Evolutionary conservation across 2,329 filamentous ascomycete genomes (phyloP).

Genomic region (Pestalotiopsis sp.): DNA sequence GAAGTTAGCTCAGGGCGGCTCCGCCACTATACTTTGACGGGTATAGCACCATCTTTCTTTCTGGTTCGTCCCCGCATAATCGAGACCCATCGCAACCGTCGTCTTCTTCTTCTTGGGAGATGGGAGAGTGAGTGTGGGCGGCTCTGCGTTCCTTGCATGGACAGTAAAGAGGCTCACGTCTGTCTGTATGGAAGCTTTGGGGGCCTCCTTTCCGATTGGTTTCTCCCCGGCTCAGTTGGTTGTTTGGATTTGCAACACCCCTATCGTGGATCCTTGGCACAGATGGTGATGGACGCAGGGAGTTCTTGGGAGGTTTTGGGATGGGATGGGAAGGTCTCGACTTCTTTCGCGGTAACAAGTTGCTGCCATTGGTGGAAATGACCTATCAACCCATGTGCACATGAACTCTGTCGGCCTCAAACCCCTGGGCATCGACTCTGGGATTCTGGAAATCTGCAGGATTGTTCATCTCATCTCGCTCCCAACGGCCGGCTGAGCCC

Average conservation of each 20-base stretch:
- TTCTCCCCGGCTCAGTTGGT: background rate
- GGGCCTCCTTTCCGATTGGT: background rate
- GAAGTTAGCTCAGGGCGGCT: background rate
- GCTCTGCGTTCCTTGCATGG: background rate
- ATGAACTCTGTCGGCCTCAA: background rate
- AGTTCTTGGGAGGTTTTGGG: background rate
- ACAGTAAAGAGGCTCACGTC: background rate
- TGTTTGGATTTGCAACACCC: background rate
- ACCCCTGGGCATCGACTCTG: background rate
- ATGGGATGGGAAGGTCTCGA: background rate
- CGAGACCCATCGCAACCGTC: background rate
- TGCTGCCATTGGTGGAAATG: constrained; percentile 6
- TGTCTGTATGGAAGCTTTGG: background rate
- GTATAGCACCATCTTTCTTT: background rate
- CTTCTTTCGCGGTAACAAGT: background rate
- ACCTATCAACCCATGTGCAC: background rate
- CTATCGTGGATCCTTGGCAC: constrained; percentile 5
- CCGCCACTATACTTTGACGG: background rate
- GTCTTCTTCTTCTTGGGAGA: background rate
- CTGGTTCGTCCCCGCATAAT: constrained; percentile 7
- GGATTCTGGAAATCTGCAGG: background rate
- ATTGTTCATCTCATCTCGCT: constrained; percentile 1
- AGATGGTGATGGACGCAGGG: background rate
- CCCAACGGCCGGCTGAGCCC: background rate
- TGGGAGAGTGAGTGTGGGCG: background rate